phyloP scores from a whole-genome alignment of 306 rosid genomes.

The Purshia tridentata region DNA sequence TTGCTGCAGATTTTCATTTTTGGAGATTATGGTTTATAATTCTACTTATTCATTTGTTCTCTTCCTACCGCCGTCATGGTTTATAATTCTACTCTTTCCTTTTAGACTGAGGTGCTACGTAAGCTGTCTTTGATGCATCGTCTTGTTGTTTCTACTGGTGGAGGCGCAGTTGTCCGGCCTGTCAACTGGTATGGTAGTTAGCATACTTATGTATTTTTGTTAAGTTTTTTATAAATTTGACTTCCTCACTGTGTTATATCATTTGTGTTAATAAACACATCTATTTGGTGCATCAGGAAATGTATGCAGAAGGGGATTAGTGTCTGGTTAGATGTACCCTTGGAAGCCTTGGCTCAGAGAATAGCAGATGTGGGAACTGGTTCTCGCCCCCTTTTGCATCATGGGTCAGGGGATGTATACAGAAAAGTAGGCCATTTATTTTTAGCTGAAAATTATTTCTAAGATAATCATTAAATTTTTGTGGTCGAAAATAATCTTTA shows the following conservation, averaged over 20 bases:
- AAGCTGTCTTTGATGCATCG: constrained; percentile 61
- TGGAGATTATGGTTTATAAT: constrained; percentile 11
- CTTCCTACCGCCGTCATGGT: background rate
- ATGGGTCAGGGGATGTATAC: constrained; percentile 75
- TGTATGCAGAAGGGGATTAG: constrained; percentile 87
- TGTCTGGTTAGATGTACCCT: constrained; percentile 92
- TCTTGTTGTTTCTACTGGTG: constrained; percentile 87
- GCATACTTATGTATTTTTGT: constrained; percentile 12
- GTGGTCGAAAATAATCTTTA: background rate
- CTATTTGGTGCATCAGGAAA: constrained; percentile 52
- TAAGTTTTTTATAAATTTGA: constrained; percentile 2
- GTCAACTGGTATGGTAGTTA: constrained; percentile 71
- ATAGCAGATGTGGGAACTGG: constrained; percentile 82
- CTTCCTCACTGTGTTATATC: background rate
- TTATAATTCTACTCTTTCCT: constrained; percentile 11
- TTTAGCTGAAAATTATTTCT: constrained; percentile 8
- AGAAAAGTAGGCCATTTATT: constrained; percentile 49
- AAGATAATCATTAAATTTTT: background rate
- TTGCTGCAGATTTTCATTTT: constrained; percentile 4
- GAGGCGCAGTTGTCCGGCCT: constrained; percentile 84
- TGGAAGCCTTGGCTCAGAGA: constrained; percentile 89
- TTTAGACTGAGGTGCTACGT: constrained; percentile 72
- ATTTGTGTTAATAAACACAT: background rate
- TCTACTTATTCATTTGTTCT: background rate
- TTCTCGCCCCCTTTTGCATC: constrained; percentile 89